phyloP scores from a whole-genome alignment of 768 basidiomycete genomes.

The Cystoderma amianthinum region DNA sequence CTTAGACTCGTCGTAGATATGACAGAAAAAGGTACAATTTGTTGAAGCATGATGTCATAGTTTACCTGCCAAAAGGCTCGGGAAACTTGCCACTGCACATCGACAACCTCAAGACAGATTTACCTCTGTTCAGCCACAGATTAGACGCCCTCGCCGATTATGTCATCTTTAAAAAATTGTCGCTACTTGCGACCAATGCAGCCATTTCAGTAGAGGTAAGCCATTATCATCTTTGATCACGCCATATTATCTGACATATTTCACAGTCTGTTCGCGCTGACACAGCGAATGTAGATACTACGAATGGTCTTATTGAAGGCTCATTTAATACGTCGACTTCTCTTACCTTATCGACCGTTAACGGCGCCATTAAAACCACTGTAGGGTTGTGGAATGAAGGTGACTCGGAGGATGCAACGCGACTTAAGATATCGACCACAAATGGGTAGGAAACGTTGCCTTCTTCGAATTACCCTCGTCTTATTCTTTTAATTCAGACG shows the following conservation, averaged over 20 bases:
- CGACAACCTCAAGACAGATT: constrained; percentile 33
- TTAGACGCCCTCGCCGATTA: constrained; percentile 26
- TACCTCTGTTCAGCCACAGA: constrained; percentile 33
- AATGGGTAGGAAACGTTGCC: constrained; percentile 29
- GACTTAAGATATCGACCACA: constrained; percentile 24
- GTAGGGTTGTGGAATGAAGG: constrained; percentile 26
- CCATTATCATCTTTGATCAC: neutral
- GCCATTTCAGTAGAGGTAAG: constrained; percentile 27
- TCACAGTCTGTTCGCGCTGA: constrained; percentile 15
- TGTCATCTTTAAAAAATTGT: constrained; percentile 32
- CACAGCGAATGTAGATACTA: constrained; percentile 11
- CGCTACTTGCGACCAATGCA: constrained; percentile 26
- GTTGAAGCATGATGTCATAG: neutral
- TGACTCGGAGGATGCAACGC: constrained; percentile 14
- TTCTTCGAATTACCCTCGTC: neutral
- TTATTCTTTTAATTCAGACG: constrained; percentile 3
- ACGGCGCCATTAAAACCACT: constrained; percentile 29
- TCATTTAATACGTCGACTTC: constrained; percentile 25
- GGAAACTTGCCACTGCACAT: constrained; percentile 17
- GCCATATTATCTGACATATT: neutral
- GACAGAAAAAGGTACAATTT: neutral
- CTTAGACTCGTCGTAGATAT: neutral
- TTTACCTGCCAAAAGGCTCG: constrained; percentile 1
- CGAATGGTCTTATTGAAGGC: constrained; percentile 34
- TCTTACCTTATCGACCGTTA: constrained; percentile 31